These are phyloP conservation scores for Phyllosticta capitalensis DNA, from an alignment of 2,329 filamentous ascomycete genomes.

Conservation along the genomic window DNA sequence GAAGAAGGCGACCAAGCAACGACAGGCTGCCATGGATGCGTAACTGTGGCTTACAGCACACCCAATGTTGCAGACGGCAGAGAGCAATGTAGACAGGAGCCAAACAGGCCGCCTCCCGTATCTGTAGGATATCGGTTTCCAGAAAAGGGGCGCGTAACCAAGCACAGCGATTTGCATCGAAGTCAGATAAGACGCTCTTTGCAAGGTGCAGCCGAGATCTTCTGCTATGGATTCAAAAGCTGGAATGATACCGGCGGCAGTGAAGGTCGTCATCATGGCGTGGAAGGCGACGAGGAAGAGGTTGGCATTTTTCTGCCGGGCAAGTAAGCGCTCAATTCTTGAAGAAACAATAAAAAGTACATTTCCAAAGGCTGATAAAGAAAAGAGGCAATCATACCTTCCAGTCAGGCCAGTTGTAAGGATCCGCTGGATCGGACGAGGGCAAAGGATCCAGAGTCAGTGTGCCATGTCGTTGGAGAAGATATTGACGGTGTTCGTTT, in stretches of 20 bases:
- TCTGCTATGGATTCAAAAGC: slow-evolving; percentile 45
- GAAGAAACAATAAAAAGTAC: too few species aligned
- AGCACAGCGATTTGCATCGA: slow-evolving; percentile 47
- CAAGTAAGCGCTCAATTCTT: too few species aligned
- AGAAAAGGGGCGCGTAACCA: slow-evolving; percentile 45
- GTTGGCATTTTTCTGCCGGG: slow-evolving; percentile 40
- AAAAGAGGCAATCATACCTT: slow-evolving; percentile 27
- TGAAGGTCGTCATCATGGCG: slow-evolving; percentile 49
- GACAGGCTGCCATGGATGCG: slow-evolving; percentile 40
- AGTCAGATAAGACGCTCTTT: slow-evolving; percentile 44
- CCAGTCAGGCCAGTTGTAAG: slow-evolving; percentile 47
- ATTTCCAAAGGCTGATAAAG: background rate
- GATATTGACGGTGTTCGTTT: slow-evolving; percentile 39
- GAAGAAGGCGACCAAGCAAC: slow-evolving; percentile 47
- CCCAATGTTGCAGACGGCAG: slow-evolving; percentile 43
- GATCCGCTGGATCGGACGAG: slow-evolving; percentile 40
- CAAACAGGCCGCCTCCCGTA: slow-evolving; percentile 48
- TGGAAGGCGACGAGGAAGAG: slow-evolving; percentile 48
- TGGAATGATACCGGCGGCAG: slow-evolving; percentile 44
- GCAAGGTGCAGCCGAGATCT: slow-evolving; percentile 41
- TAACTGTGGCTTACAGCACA: slow-evolving; percentile 43
- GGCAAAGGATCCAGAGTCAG: slow-evolving; percentile 46
- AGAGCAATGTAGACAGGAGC: slow-evolving; percentile 40
- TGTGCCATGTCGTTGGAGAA: slow-evolving; percentile 44
- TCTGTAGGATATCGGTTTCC: slow-evolving; percentile 45